These are phyloP conservation scores for Schizophyllum amplum DNA, from an alignment of 1,284 basidiomycete genomes.

Conservation along the genomic window DNA sequence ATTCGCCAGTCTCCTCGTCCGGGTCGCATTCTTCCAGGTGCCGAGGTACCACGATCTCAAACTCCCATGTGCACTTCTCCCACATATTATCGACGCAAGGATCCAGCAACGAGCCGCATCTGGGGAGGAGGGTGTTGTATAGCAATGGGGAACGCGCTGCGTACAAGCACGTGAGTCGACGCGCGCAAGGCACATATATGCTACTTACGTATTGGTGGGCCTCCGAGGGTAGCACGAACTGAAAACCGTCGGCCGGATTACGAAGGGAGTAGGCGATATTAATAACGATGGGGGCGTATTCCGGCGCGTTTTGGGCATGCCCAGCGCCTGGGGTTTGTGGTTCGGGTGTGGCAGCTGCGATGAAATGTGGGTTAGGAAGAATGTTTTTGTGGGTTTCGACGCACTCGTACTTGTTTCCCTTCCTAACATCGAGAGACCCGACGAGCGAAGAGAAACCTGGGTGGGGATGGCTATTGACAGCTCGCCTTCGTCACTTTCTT, in stretches of 20 bases:
- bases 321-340: slow-evolving; percentile 55
- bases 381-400: neutral
- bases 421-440: slow-evolving; percentile 34
- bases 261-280: slow-evolving; percentile 75
- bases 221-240: slow-evolving; percentile 78
- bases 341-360: slow-evolving; percentile 64
- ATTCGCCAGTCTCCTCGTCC: slow-evolving; percentile 47
- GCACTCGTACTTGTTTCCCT: slow-evolving; percentile 38
- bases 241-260: slow-evolving; percentile 80
- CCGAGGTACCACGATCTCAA: slow-evolving; percentile 91
- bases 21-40: slow-evolving; percentile 63
- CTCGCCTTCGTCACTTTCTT: slow-evolving; percentile 91
- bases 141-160: slow-evolving; percentile 88
- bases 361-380: neutral
- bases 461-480: slow-evolving; percentile 84
- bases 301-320: slow-evolving; percentile 35
- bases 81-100: slow-evolving; percentile 94
- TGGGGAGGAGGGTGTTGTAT: slow-evolving; percentile 82
- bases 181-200: slow-evolving; percentile 3
- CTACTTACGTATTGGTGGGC: slow-evolving; percentile 77
- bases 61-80: slow-evolving; percentile 98
- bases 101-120: slow-evolving; percentile 92
- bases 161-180: slow-evolving; percentile 17
- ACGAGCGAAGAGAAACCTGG: slow-evolving; percentile 65
- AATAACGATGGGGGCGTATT: slow-evolving; percentile 73